Percentiles rank a stretch among this genome's conserved stretches.
phyloP scores from a whole-genome alignment of 371 early-diverging fungal genomes.

The Batkoa obscura region DNA sequence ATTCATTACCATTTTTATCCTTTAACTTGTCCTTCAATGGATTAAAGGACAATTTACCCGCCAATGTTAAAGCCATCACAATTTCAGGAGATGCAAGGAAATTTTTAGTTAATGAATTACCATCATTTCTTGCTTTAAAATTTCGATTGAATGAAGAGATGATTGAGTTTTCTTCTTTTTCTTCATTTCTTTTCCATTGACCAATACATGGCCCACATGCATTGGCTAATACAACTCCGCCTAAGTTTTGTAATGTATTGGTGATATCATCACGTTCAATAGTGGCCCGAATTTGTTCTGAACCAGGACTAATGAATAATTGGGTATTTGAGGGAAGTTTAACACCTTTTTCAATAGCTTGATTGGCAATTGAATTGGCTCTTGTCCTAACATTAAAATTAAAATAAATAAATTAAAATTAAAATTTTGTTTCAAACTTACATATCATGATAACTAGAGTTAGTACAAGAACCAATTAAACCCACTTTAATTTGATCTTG shows the following conservation, averaged over 20 bases:
- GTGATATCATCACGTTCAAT: conserved; percentile 82
- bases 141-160: conserved; percentile 93
- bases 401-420: background rate
- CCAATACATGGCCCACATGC: conserved; percentile 83
- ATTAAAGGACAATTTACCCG: conserved; percentile 78
- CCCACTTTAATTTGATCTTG: conserved; percentile 67
- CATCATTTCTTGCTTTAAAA: conserved; percentile 90
- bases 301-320: conserved; percentile 80
- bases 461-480: conserved; percentile 90
- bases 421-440: conserved; percentile 3
- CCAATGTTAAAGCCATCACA: conserved; percentile 82
- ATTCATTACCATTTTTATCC: conserved; percentile 44
- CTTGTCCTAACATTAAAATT: conserved; percentile 21
- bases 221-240: conserved; percentile 74
- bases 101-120: conserved; percentile 81
- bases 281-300: conserved; percentile 89
- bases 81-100: conserved; percentile 90
- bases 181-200: conserved; percentile 80
- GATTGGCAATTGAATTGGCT: conserved; percentile 63
- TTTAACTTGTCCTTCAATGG: conserved; percentile 66
- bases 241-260: conserved; percentile 55
- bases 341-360: conserved; percentile 64
- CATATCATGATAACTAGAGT: conserved; percentile 94
- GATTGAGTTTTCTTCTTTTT: conserved; percentile 64
- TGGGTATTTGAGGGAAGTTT: conserved; percentile 32